Conservation (phyloP, 108 stramenopile genomes). For the Cyclotella kingstonii region DNA sequence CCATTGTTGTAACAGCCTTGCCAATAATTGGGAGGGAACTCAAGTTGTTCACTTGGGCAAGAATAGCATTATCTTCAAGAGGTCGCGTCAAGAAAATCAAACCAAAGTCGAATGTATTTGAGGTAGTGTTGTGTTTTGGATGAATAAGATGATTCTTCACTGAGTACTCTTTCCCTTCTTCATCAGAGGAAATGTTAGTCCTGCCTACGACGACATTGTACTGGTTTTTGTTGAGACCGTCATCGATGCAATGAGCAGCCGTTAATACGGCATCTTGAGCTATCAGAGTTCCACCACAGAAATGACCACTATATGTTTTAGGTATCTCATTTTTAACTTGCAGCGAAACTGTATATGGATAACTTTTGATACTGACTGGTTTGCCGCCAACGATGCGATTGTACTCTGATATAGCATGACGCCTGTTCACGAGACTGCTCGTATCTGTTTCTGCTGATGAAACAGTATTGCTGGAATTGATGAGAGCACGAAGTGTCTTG, state of each 20-base stretch:
- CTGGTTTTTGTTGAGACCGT: too few relatives aligned
- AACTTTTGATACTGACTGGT: too few relatives aligned
- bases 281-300: constrained; percentile 38
- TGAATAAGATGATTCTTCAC: constrained; percentile 1
- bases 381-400: too few relatives aligned
- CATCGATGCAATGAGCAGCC: constrained; percentile 48
- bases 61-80: neutral
- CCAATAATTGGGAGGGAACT: constrained; percentile 23
- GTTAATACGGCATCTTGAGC: constrained; percentile 19
- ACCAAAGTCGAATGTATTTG: neutral
- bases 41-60: constrained; percentile 39
- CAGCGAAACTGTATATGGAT: too few relatives aligned
- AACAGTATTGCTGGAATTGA: too few relatives aligned
- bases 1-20: constrained; percentile 45
- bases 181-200: neutral
- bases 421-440: too few relatives aligned
- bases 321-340: too few relatives aligned
- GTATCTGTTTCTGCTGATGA: too few relatives aligned
- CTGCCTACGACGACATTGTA: constrained; percentile 20
- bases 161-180: constrained; percentile 7
- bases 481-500: too few relatives aligned
- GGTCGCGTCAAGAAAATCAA: constrained; percentile 3
- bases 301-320: too few relatives aligned
- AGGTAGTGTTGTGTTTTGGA: constrained; percentile 1
- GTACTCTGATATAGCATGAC: too few relatives aligned